These are phyloP conservation scores for Rhazya stricta DNA, from an alignment of 257 asterid species.

Conservation along the genomic window DNA sequence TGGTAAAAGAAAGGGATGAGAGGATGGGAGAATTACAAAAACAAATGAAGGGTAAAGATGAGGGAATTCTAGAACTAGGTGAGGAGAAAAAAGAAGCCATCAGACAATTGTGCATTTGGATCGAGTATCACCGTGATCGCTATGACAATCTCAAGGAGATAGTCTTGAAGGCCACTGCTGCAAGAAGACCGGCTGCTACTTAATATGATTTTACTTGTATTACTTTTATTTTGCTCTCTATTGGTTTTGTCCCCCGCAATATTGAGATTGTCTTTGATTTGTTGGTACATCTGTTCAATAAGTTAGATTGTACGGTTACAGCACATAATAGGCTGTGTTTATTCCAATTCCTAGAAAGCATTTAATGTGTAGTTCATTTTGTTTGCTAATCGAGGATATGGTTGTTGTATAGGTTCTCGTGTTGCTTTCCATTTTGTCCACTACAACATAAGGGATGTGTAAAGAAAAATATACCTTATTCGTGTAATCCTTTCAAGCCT, in stretches of 20 bases:
- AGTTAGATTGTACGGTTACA: not conserved
- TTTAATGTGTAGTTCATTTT: not conserved
- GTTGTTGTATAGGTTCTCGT: constrained; percentile 12
- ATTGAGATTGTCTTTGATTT: constrained; percentile 6
- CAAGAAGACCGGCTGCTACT: constrained; percentile 43
- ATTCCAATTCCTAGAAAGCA: not conserved
- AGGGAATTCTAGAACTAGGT: constrained; percentile 43
- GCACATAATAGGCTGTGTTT: not conserved
- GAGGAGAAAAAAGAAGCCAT: constrained; percentile 89
- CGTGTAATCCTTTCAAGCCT: not conserved
- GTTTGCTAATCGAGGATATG: constrained; percentile 22
- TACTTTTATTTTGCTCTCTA: not conserved
- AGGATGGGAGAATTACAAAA: constrained; percentile 39
- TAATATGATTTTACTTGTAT: constrained; percentile 17
- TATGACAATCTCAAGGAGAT: constrained; percentile 55
- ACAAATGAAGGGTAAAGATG: constrained; percentile 52
- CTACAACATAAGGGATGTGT: not conserved
- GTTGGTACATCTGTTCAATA: constrained; percentile 10
- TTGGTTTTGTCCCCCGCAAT: too few species aligned
- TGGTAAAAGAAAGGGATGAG: constrained; percentile 39
- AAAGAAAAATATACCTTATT: not conserved
- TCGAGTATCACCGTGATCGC: constrained; percentile 71
- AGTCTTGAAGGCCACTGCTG: constrained; percentile 40
- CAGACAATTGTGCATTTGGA: constrained; percentile 65
- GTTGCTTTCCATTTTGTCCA: not conserved